Evolutionary conservation across 805 yeast species (phyloP).

Genomic region (Wickerhamomyces chaumierensis): DNA sequence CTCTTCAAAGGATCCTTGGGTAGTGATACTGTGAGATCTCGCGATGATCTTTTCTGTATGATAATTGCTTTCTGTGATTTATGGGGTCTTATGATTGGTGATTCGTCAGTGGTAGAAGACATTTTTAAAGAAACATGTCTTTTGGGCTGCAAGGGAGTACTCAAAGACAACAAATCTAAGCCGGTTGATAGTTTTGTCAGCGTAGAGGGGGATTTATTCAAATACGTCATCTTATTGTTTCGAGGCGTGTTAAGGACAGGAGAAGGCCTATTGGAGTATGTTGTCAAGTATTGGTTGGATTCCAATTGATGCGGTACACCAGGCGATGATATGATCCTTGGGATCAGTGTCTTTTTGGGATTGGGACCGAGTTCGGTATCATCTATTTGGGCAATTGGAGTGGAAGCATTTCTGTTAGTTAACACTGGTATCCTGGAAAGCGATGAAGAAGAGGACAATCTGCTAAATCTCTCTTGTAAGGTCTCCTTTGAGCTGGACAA

Average conservation of each 20-base stretch:
- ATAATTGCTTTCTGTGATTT: not conserved
- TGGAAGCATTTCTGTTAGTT: slow-evolving; percentile 10
- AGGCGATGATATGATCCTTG: slow-evolving; percentile 15
- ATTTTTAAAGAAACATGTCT: not conserved
- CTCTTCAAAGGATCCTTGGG: slow-evolving; percentile 1
- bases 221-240: not conserved
- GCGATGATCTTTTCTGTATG: not conserved
- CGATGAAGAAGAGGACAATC: slow-evolving; percentile 5
- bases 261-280: slow-evolving; percentile 6
- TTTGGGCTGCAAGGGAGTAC: slow-evolving; percentile 4
- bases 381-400: slow-evolving; percentile 11
- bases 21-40: not conserved
- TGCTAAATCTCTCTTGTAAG: slow-evolving; percentile 7
- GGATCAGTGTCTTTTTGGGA: slow-evolving; percentile 11
- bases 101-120: not conserved
- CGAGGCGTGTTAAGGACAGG: not conserved
- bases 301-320: not conserved
- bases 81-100: not conserved
- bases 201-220: slow-evolving; percentile 10
- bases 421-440: slow-evolving; percentile 11
- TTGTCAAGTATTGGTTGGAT: slow-evolving; percentile 1
- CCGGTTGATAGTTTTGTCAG: slow-evolving; percentile 9
- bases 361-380: slow-evolving; percentile 6
- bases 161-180: slow-evolving; percentile 6
- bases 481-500: slow-evolving; percentile 2